These are phyloP conservation scores for Pythium insidiosum DNA, from an alignment of 352 stramenopile species.

Conservation along the genomic window DNA sequence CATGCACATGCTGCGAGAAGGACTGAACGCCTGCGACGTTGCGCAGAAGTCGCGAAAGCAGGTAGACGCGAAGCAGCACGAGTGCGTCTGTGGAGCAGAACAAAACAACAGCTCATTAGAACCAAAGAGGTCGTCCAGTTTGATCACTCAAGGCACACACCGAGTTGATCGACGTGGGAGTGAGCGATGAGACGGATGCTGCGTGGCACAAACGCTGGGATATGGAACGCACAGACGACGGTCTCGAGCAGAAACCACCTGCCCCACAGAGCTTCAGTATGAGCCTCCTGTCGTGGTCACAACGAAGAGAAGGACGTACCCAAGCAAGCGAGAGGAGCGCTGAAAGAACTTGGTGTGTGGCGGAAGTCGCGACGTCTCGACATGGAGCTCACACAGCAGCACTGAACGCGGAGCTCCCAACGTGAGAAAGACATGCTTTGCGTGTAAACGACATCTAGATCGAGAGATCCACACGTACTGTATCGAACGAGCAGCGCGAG, in stretches of 20 bases:
- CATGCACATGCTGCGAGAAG: conserved; percentile 23
- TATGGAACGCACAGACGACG: conserved; percentile 28
- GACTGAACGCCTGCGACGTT: conserved; percentile 37
- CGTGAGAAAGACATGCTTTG: too few relatives aligned
- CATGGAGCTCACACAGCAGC: too few relatives aligned
- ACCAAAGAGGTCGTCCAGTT: not conserved
- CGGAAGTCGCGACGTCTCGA: conserved; percentile 30
- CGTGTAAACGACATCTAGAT: too few relatives aligned
- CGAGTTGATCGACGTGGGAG: conserved; percentile 37
- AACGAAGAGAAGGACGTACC: too few relatives aligned
- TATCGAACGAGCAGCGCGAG: conserved; percentile 34
- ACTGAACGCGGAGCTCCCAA: too few relatives aligned
- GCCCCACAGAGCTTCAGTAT: too few relatives aligned
- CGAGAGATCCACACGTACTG: conserved; percentile 19
- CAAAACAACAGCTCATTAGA: not conserved
- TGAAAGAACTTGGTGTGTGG: conserved; percentile 9
- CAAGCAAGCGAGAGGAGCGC: too few relatives aligned
- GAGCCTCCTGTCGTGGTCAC: too few relatives aligned
- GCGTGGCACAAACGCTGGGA: conserved; percentile 24
- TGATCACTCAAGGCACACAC: conserved; percentile 10
- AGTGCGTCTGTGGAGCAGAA: conserved; percentile 23
- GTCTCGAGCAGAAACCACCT: conserved; percentile 37
- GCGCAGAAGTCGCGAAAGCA: conserved; percentile 39
- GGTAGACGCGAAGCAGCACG: conserved; percentile 41
- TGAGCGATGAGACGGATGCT: not conserved